Evolutionary conservation across 345 rosid genomes (phyloP).

Genomic region (Alliaria petiolata): DNA sequence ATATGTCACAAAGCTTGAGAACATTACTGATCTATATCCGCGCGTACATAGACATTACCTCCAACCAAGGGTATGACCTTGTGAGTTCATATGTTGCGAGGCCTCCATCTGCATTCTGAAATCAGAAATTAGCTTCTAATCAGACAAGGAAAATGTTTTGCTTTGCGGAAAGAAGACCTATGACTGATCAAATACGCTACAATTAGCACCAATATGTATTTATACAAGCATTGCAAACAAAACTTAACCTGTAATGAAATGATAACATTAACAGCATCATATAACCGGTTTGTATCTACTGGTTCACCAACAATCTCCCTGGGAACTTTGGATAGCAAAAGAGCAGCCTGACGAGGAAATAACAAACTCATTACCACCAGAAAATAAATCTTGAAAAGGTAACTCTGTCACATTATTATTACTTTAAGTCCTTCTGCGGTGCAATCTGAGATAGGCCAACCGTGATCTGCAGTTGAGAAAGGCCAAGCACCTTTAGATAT

Average conservation of each 20-base stretch:
- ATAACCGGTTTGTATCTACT: slow-evolving; percentile 49
- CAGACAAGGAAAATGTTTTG: neutral
- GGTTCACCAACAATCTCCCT: slow-evolving; percentile 78
- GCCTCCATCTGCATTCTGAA: slow-evolving; percentile 80
- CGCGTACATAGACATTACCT: slow-evolving; percentile 45
- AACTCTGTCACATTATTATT: slow-evolving; percentile 22
- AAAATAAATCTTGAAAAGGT: neutral
- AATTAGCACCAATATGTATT: neutral
- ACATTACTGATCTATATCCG: slow-evolving; percentile 4
- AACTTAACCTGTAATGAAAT: slow-evolving; percentile 78
- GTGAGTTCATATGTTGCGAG: slow-evolving; percentile 90
- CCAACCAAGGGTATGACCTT: slow-evolving; percentile 87
- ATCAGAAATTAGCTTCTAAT: slow-evolving; percentile 17
- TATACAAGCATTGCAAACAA: slow-evolving; percentile 5
- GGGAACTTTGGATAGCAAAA: slow-evolving; percentile 66
- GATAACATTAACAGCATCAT: slow-evolving; percentile 84
- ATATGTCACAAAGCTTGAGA: neutral
- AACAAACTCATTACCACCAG: slow-evolving; percentile 22
- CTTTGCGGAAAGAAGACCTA: neutral
- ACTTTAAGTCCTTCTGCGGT: slow-evolving; percentile 93
- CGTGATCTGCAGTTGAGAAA: slow-evolving; percentile 94
- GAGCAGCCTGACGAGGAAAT: slow-evolving; percentile 54
- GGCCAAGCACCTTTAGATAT: slow-evolving; percentile 99
- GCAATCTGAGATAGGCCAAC: slow-evolving; percentile 98
- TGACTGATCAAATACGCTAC: neutral